Conservation (phyloP, 169 alveolate genomes). For the Cryptosporidium ubiquitum region DNA sequence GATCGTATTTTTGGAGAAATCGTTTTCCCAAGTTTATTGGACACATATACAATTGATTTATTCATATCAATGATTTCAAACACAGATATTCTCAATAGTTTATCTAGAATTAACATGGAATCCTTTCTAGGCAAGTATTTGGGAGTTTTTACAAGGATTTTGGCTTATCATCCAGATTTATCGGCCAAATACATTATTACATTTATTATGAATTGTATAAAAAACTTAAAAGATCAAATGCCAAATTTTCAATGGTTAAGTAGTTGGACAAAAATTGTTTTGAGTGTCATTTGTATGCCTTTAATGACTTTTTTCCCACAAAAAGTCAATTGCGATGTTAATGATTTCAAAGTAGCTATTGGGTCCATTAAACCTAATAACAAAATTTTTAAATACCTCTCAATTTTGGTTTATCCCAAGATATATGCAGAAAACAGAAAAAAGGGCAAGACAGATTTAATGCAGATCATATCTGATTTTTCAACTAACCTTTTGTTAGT, state of each 20-base stretch:
- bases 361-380: constrained; percentile 8
- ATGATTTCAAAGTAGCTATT: background rate
- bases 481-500: background rate
- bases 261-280: background rate
- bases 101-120: background rate
- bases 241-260: constrained; percentile 15
- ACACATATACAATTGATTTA: constrained; percentile 4
- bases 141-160: constrained; percentile 17
- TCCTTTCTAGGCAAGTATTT: constrained; percentile 12
- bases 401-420: constrained; percentile 7
- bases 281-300: constrained; percentile 29
- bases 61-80: background rate
- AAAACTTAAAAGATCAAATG: background rate
- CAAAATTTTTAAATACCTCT: background rate
- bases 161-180: constrained; percentile 32
- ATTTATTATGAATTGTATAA: constrained; percentile 4
- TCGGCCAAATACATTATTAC: background rate
- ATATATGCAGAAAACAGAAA: background rate
- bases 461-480: constrained; percentile 25
- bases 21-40: background rate
- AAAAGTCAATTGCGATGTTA: background rate
- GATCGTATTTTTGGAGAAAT: constrained; percentile 3
- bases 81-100: background rate
- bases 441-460: background rate
- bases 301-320: constrained; percentile 47